Evolutionary conservation across 306 rosid species (phyloP), one percentile per base, ranked within the genome.

Genomic region (Medicago lupulina): DNA sequence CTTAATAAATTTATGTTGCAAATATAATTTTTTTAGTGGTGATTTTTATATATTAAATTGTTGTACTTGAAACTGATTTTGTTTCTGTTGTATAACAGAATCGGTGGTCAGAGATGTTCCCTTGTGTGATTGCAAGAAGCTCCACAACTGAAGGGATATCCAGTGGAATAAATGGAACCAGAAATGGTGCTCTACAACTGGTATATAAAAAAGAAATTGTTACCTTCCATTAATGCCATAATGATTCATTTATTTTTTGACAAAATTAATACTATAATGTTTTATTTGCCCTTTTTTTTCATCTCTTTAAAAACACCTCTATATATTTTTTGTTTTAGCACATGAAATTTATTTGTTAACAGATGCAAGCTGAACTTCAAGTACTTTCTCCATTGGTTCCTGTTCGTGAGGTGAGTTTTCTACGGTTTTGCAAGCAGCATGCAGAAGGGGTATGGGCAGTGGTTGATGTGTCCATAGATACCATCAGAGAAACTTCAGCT

Each of bases 361-460:
- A 58, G 98, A 93, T 93, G 98, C 96, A 91, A 57, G 93, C 96
- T 2, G 97, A 93, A 75, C 84, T 93, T 6, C 98, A 93, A 93
- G 96, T 91, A 3, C 93, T 93, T 7, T 93, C 98, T 0, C 96
- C 97, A 1, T 78, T 93, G 83, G 98, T 93, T 62, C 96, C 96
- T 12, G 87, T 91, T 40, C 84, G 98, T 1, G 92, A 85, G 50
- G 98, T 93, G 40, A 86, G 83, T 75, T 91, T 93, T 84, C 85
- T 93, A 6, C 75, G 98, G 11, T 91, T 91, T 72, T 89, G 97
- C 84, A 93, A 93, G 86, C 98, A 93, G 70, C 98, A 86, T 54
- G 93, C 96, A 0, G 98, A 93, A 57, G 98, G 97, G 3, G 90
- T 93, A 16, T 93, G 98, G 98, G 96, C 91, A 2, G 92, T 90